A percentile compares a stretch with the other conserved stretches of the same genome.
Conservation (phyloP, 805 yeast genomes). For the Starmera amethionina region DNA sequence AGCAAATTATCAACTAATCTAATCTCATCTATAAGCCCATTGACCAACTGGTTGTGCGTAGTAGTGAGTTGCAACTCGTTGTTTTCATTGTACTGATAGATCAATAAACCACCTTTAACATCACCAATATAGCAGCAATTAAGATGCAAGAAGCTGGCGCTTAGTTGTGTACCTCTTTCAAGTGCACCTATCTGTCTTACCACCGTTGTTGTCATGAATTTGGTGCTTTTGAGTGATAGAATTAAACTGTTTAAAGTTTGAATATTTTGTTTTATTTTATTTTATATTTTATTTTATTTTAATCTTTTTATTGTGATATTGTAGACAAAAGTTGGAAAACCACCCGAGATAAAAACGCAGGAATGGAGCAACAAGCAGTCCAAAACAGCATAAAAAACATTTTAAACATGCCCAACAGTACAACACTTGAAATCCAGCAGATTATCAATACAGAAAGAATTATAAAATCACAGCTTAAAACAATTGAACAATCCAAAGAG, state of each 20-base stretch:
- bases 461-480: constrained; percentile 11
- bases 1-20: neutral
- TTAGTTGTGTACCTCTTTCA: too few species aligned
- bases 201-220: too few species aligned
- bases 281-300: too few species aligned
- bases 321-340: neutral
- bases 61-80: neutral
- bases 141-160: neutral
- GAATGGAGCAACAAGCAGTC: neutral
- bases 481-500: constrained; percentile 6
- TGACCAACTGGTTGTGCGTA: neutral
- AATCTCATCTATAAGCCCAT: neutral
- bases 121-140: neutral
- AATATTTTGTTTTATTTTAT: too few species aligned
- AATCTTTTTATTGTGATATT: too few species aligned
- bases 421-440: constrained; percentile 4
- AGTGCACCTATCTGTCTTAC: too few species aligned
- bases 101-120: neutral
- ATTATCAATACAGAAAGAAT: constrained; percentile 13
- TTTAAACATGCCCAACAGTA: constrained; percentile 1
- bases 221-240: too few species aligned
- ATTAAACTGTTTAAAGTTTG: too few species aligned
- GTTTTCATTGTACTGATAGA: neutral
- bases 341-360: too few species aligned
- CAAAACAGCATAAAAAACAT: neutral